These are phyloP conservation scores for Globisporangium spinosum DNA, from an alignment of 352 stramenopile species.

Conservation along the genomic window DNA sequence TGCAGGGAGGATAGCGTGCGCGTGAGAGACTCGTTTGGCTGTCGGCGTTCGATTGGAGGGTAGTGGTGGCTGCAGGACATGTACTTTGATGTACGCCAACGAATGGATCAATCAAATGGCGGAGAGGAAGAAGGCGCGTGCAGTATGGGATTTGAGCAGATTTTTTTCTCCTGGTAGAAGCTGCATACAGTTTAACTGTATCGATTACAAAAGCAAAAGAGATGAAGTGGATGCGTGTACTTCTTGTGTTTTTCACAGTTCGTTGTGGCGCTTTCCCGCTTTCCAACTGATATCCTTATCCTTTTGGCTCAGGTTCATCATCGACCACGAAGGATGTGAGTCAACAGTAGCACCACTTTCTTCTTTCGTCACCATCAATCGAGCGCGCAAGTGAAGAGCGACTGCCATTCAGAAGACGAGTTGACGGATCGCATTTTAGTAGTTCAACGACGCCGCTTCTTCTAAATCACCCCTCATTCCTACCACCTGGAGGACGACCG, in stretches of 20 bases:
- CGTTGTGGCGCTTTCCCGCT: background rate
- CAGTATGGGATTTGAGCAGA: background rate
- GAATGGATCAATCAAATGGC: background rate
- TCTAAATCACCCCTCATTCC: background rate
- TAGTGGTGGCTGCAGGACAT: background rate
- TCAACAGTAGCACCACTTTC: background rate
- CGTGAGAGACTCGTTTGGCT: background rate
- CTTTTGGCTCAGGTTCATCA: background rate
- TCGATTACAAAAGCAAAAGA: background rate
- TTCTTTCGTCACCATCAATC: background rate
- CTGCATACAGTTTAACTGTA: background rate
- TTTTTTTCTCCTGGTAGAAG: slow-evolving; percentile 11
- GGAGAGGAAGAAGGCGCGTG: background rate
- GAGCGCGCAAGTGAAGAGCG: background rate
- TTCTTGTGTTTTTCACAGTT: background rate
- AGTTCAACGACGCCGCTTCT: background rate
- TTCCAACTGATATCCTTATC: background rate
- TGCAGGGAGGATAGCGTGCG: background rate
- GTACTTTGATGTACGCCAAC: background rate
- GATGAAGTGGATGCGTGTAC: background rate
- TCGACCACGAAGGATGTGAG: background rate
- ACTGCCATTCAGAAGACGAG: background rate
- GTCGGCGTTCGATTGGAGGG: background rate
- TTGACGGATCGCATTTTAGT: background rate
- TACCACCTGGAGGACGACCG: background rate